A percentile compares a stretch with the other conserved stretches of the same genome.
Conservation (phyloP, 2,329 filamentous ascomycete species). For the Thielaviopsis punctulata region DNA sequence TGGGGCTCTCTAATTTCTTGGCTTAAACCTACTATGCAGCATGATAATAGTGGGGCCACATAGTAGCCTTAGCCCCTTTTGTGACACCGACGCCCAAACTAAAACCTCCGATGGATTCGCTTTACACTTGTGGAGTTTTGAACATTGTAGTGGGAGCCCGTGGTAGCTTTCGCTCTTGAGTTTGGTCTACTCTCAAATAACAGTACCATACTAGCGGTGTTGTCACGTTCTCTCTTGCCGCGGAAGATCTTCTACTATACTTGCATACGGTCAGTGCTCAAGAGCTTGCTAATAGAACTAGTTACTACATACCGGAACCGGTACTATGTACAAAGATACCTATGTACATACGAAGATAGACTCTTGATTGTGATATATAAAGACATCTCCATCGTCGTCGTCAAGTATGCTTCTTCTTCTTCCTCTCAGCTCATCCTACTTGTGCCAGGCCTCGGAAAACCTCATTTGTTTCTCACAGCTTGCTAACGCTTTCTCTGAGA, state of each 20-base stretch:
- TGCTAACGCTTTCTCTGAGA: background rate
- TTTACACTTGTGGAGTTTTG: background rate
- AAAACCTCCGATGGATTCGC: background rate
- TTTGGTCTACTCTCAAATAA: background rate
- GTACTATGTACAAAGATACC: too few relatives aligned
- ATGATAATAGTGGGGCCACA: background rate
- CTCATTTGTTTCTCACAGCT: background rate
- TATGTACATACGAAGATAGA: too few relatives aligned
- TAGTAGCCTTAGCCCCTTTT: conserved; percentile 2
- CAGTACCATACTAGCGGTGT: background rate
- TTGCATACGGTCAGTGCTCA: too few relatives aligned
- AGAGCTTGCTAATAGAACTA: too few relatives aligned
- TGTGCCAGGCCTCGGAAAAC: background rate
- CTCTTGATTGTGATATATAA: too few relatives aligned
- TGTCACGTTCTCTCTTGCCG: background rate
- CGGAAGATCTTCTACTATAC: too few relatives aligned
- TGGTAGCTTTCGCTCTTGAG: background rate
- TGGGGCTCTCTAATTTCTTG: background rate
- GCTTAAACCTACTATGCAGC: background rate
- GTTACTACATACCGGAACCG: too few relatives aligned
- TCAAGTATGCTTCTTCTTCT: background rate
- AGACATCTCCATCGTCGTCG: background rate
- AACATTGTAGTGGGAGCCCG: background rate
- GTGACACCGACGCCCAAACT: background rate
- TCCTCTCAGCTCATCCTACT: background rate